Evolutionary conservation across 2,329 filamentous ascomycete species (phyloP).

Genomic region (Bipolaris victoriae): DNA sequence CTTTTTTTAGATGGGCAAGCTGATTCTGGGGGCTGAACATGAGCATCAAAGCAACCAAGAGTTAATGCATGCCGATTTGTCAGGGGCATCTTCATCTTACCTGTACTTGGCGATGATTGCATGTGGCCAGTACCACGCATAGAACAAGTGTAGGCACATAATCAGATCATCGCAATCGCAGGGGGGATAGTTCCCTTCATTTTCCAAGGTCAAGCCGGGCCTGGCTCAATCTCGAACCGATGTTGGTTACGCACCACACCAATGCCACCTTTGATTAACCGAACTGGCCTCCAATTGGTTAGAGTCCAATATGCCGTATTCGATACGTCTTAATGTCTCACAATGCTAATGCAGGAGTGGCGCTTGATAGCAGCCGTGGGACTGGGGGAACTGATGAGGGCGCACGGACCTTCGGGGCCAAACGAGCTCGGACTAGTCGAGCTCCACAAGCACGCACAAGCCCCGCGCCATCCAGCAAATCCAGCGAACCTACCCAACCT

Average conservation of each 20-base stretch:
- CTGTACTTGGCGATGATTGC: background rate
- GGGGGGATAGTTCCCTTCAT: background rate
- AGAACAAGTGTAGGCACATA: background rate
- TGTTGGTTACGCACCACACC: background rate
- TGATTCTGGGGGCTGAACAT: too few species aligned
- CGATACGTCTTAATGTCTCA: background rate
- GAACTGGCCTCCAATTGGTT: background rate
- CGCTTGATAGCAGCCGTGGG: background rate
- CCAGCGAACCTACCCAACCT: conserved; percentile 1
- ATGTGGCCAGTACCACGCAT: background rate
- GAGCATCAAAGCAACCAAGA: too few species aligned
- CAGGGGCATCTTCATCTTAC: too few species aligned
- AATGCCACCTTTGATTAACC: background rate
- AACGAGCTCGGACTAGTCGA: background rate
- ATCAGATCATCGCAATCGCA: background rate
- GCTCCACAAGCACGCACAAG: background rate
- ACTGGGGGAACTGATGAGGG: background rate
- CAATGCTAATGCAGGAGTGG: background rate
- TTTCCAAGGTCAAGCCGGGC: background rate
- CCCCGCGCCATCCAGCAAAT: background rate
- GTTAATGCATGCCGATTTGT: too few species aligned
- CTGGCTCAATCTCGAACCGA: background rate
- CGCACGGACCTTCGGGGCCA: background rate
- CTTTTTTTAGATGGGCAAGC: too few species aligned
- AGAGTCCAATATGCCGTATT: background rate